Evolutionary conservation across 2,329 filamentous ascomycete genomes (phyloP), one percentile per base, ranked within the genome.

Genomic region (Pezicula rhizophila): DNA sequence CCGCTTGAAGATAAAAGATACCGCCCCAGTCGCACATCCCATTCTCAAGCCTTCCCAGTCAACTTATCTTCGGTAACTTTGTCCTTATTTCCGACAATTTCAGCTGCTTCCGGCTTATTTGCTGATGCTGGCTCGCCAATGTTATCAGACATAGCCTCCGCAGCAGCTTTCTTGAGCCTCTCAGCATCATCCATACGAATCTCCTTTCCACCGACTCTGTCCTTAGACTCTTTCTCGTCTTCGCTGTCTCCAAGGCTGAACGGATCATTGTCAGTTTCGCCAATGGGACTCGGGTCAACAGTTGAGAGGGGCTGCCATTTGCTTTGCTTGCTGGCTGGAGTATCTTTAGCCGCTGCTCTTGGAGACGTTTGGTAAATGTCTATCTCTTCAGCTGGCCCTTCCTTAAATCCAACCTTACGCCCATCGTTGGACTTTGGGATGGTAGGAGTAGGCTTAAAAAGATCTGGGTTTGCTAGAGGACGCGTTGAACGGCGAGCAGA

Each of bases 191-290:
- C 79, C 52, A 74, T 74, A 51, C 75, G 75, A 51, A 83, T 75
- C 47, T 81, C 77, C 55, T 73, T 61, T 60, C 77, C 75, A 48
- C 42, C 61, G 46, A 61, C 58, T 35, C 61, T 59, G 40, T 78
- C 76, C 70, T 90, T 93, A 14, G 73, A 68, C 46, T 91, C 88
- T 58, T 86, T 86, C 68, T 99, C 93, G 57, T 96, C 91, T 58
- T 97, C 92, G 62, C 89, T 95, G 60, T 97, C 92, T 5, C 93
- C 93, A 12, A 99, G 77, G 62, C 90, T 96, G 70, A 99, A 99
- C 0, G 93, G 93, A 63, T 99, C 93, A 60, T 96, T 92, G 58
- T 97, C 90, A 15, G 79, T 77, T 59, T 97, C 89, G 17, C 80
- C 79, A 53, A 96, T 86, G 12, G 92, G 91, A 54, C 80, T 85